These are phyloP conservation scores for Saccharomycopsis sp. DNA, from an alignment of 805 yeast genomes.

Conservation along the genomic window DNA sequence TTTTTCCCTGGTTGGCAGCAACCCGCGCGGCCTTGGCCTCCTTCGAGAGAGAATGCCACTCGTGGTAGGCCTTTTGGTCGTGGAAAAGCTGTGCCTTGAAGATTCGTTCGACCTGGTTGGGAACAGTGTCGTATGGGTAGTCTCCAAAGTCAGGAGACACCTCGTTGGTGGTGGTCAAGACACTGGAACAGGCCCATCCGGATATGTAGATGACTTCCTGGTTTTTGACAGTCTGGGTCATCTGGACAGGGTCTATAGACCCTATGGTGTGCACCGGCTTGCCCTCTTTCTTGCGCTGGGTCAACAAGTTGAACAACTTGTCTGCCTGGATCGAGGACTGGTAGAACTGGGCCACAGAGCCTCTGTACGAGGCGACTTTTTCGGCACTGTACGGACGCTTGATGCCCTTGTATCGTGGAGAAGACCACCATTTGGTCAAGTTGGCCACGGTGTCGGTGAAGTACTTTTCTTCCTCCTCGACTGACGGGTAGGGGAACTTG, in stretches of 20 bases:
- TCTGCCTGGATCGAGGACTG: constrained; percentile 48
- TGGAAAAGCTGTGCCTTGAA: constrained; percentile 54
- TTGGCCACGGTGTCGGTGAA: constrained; percentile 30
- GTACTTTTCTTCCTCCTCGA: constrained; percentile 27
- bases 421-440: constrained; percentile 44
- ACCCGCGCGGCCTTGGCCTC: constrained; percentile 22
- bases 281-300: constrained; percentile 33
- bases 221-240: constrained; percentile 47
- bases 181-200: constrained; percentile 57
- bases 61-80: constrained; percentile 43
- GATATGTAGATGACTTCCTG: constrained; percentile 50
- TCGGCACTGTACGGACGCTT: constrained; percentile 47
- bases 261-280: constrained; percentile 54
- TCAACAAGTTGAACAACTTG: constrained; percentile 41
- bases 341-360: constrained; percentile 35
- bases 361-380: constrained; percentile 47
- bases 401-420: constrained; percentile 40
- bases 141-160: constrained; percentile 64
- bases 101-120: constrained; percentile 55
- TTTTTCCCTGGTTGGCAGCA: constrained; percentile 22
- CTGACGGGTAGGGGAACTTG: constrained; percentile 30
- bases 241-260: constrained; percentile 55
- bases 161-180: constrained; percentile 53
- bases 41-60: constrained; percentile 29
- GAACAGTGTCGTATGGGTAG: constrained; percentile 63